A percentile compares a stretch with the other conserved stretches of the same genome.
Evolutionary conservation across 73 alveolate species (phyloP).

Genomic region (Strombidium stylifer): DNA sequence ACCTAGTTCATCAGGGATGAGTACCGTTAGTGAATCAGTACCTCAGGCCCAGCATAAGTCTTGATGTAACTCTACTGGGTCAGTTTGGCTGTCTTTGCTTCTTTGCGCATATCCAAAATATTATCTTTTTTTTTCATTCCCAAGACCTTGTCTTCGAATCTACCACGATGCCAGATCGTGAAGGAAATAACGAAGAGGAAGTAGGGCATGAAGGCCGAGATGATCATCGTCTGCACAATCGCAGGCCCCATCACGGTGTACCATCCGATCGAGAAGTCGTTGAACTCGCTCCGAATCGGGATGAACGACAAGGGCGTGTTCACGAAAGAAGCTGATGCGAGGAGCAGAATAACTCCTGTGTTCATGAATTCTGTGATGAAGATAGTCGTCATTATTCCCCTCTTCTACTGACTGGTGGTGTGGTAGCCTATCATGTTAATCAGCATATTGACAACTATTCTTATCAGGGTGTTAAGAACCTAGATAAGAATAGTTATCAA

Average conservation of each 20-base stretch:
- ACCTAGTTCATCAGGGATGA: conserved; percentile 4
- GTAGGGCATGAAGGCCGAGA: conserved; percentile 37
- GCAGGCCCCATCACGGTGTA: conserved; percentile 38
- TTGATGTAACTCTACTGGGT: conserved; percentile 37
- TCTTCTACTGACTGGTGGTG: conserved; percentile 3
- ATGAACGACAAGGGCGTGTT: conserved; percentile 16
- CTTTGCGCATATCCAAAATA: no score
- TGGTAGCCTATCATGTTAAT: conserved; percentile 34
- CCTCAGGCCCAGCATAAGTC: conserved; percentile 50
- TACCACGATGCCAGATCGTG: not conserved
- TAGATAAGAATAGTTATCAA: conserved; percentile 16
- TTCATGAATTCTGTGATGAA: conserved; percentile 44
- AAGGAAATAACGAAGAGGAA: conserved; percentile 11
- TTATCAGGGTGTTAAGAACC: conserved; percentile 31
- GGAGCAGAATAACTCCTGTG: conserved; percentile 34
- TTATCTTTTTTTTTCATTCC: conserved; percentile 3
- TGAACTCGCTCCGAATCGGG: conserved; percentile 6
- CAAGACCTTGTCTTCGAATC: conserved; percentile 24
- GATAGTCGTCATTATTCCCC: conserved; percentile 18
- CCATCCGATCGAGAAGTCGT: conserved; percentile 47
- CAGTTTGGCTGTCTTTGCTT: no score
- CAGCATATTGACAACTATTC: conserved; percentile 5
- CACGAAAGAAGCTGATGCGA: conserved; percentile 30
- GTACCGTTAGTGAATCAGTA: conserved; percentile 34
- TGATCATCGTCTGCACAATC: conserved; percentile 31